These are phyloP conservation scores for Xylaria telfairii DNA, from an alignment of 495 filamentous ascomycete genomes.

Conservation along the genomic window DNA sequence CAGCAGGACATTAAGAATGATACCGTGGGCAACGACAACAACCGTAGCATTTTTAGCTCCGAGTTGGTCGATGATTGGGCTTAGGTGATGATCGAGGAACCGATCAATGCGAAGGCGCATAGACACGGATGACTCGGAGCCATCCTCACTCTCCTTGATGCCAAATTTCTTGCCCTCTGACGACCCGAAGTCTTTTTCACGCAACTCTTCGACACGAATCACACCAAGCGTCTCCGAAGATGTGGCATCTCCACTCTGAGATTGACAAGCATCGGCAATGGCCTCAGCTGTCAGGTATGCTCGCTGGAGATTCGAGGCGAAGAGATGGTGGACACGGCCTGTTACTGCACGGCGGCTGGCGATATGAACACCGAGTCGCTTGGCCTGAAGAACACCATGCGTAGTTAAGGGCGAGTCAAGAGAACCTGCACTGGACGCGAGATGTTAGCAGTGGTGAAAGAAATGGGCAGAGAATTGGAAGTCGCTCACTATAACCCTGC, in stretches of 20 bases:
- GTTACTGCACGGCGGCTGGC: slow-evolving; percentile 49
- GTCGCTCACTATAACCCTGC: slow-evolving; percentile 68
- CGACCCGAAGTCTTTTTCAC: slow-evolving; percentile 75
- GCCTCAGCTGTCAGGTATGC: slow-evolving; percentile 73
- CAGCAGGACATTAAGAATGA: slow-evolving; percentile 74
- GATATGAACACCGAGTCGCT: slow-evolving; percentile 66
- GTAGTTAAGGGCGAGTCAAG: slow-evolving; percentile 81
- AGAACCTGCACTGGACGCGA: slow-evolving; percentile 68
- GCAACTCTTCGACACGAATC: slow-evolving; percentile 58
- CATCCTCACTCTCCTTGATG: slow-evolving; percentile 22
- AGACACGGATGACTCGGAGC: slow-evolving; percentile 64
- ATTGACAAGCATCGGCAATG: slow-evolving; percentile 60
- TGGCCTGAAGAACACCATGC: slow-evolving; percentile 80
- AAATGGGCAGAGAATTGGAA: not conserved
- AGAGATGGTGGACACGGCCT: slow-evolving; percentile 64
- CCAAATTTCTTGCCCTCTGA: slow-evolving; percentile 67
- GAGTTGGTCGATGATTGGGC: slow-evolving; percentile 58
- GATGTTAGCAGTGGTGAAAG: slow-evolving; percentile 33
- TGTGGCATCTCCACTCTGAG: slow-evolving; percentile 8
- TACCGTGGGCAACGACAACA: slow-evolving; percentile 79
- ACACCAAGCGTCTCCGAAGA: slow-evolving; percentile 40
- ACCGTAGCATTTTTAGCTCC: slow-evolving; percentile 43
- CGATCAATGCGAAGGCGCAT: slow-evolving; percentile 66
- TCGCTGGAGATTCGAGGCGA: slow-evolving; percentile 79
- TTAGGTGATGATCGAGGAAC: slow-evolving; percentile 68